A percentile compares a stretch with the other conserved stretches of the same genome.
Evolutionary conservation across 129 eudicot species (phyloP).

Genomic region (Artemisia annua): DNA sequence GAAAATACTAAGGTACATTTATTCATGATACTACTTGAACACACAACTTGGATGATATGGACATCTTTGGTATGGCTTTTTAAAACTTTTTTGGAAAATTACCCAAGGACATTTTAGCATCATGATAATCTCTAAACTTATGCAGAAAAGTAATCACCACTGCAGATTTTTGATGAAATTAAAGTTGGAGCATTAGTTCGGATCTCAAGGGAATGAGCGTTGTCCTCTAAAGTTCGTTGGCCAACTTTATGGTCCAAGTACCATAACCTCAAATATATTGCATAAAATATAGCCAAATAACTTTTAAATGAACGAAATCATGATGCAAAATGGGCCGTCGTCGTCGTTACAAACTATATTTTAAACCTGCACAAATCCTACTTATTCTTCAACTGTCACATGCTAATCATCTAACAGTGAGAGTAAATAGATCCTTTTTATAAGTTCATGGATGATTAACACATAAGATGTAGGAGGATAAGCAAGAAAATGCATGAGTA

Average conservation of each 20-base stretch:
- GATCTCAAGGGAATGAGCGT: neutral
- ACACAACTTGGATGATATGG: too few species aligned
- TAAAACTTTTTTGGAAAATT: neutral
- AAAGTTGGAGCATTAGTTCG: neutral
- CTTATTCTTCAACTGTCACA: too few species aligned
- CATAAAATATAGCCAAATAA: neutral
- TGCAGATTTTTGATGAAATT: neutral
- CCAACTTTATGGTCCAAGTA: neutral
- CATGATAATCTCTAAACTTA: neutral
- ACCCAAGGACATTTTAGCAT: neutral
- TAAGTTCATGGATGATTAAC: too few species aligned
- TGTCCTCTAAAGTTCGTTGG: slow-evolving; percentile 9
- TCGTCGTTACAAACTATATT: neutral
- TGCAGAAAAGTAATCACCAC: neutral
- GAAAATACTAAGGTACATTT: too few species aligned
- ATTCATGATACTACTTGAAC: too few species aligned
- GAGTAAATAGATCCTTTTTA: too few species aligned
- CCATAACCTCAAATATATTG: neutral
- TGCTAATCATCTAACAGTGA: too few species aligned
- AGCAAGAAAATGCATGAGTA: too few species aligned
- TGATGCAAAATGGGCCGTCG: neutral
- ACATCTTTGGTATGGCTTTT: neutral
- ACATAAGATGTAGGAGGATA: too few species aligned
- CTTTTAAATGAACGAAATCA: neutral
- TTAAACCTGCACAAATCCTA: neutral